These are phyloP conservation scores for Carex littledalei DNA, from an alignment of 176 grass and related monocot genomes.

Conservation along the genomic window DNA sequence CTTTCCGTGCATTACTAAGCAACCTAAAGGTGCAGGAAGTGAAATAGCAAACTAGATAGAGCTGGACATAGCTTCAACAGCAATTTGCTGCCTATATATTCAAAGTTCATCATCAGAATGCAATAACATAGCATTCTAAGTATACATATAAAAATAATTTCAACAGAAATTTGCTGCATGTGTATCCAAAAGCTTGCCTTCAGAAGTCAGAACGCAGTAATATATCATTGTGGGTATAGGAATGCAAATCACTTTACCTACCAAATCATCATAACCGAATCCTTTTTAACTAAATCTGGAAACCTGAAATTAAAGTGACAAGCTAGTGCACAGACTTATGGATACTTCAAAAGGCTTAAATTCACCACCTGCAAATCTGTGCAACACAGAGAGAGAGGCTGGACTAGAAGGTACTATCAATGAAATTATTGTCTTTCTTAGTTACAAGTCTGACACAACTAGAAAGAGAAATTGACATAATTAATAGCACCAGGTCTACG, in stretches of 20 bases:
- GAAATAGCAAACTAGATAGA: background rate
- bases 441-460: background rate
- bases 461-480: background rate
- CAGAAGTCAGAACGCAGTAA: background rate
- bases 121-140: background rate
- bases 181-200: background rate
- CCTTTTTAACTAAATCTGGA: background rate
- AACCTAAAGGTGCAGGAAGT: background rate
- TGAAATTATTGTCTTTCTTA: background rate
- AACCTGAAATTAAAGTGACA: background rate
- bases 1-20: background rate
- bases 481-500: background rate
- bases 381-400: no score
- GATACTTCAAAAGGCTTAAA: background rate
- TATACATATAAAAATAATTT: background rate
- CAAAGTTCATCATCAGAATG: background rate
- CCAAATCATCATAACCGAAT: background rate
- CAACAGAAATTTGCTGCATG: background rate
- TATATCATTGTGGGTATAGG: background rate
- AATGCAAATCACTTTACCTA: background rate
- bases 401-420: background rate
- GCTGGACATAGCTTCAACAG: background rate
- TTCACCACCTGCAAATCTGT: background rate
- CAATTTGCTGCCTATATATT: background rate
- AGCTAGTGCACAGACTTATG: background rate